Conservation (phyloP, 2,329 filamentous ascomycete genomes). For the Alternaria gansuensis region DNA sequence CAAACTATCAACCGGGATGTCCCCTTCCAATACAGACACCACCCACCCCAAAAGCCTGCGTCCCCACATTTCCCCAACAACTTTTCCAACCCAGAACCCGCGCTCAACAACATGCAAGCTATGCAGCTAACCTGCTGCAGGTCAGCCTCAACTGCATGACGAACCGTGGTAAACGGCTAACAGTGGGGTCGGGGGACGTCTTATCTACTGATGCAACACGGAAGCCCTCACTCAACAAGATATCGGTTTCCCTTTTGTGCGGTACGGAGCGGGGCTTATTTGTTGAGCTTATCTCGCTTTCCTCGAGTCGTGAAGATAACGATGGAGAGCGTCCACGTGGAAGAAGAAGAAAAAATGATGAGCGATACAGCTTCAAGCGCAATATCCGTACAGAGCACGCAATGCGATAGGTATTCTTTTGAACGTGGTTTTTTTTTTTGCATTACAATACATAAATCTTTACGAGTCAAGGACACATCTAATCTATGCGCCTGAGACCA, state of each 20-base stretch:
- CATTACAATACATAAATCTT: conserved; percentile 20
- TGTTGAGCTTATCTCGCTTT: conserved; percentile 14
- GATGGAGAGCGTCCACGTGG: not conserved
- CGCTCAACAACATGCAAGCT: conserved; percentile 4
- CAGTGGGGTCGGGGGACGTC: not conserved
- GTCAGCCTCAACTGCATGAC: conserved; percentile 12
- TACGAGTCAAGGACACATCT: conserved; percentile 12
- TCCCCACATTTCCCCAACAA: not conserved
- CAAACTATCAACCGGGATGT: no score
- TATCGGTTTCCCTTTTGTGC: not conserved
- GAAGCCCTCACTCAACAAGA: not conserved
- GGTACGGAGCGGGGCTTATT: not conserved
- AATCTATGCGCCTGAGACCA: conserved; percentile 3
- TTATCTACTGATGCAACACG: not conserved
- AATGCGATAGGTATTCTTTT: not conserved
- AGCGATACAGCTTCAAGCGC: not conserved
- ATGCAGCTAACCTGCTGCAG: conserved; percentile 22
- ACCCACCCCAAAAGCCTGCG: not conserved
- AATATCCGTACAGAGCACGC: not conserved
- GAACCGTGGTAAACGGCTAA: not conserved
- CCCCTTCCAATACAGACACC: no score
- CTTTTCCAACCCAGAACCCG: not conserved
- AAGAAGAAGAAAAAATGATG: not conserved
- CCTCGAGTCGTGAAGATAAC: not conserved
- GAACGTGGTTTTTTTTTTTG: conserved; percentile 6